Percentiles rank a stretch among this genome's conserved stretches.
Conservation (phyloP, 306 rosid species). For the Notholithocarpus densiflorus region DNA sequence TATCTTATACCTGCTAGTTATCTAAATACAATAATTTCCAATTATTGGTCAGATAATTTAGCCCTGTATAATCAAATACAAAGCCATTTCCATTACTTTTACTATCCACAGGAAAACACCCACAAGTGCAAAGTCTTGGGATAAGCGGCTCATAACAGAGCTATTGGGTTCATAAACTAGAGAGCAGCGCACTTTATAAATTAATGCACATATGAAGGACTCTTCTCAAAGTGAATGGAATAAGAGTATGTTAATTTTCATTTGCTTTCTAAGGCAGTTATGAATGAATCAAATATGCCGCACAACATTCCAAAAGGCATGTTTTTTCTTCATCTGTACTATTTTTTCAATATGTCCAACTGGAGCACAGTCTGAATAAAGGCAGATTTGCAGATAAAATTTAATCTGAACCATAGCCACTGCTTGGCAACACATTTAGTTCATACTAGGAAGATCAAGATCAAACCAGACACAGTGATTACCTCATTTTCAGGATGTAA, state of each 20-base stretch:
- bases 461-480: not conserved
- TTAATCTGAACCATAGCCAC: not conserved
- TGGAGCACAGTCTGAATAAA: slow-evolving; percentile 4
- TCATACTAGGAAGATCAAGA: not conserved
- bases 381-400: slow-evolving; percentile 18
- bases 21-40: not conserved
- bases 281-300: not conserved
- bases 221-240: too few species aligned
- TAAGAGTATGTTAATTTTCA: too few species aligned
- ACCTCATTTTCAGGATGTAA: slow-evolving; percentile 93
- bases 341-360: not conserved
- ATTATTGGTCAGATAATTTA: not conserved
- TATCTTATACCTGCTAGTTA: not conserved
- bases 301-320: not conserved
- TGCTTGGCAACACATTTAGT: not conserved
- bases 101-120: not conserved
- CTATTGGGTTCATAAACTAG: too few species aligned
- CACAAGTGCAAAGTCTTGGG: not conserved
- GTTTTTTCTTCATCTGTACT: not conserved
- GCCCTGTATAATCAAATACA: not conserved
- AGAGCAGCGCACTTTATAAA: too few species aligned
- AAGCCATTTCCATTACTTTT: not conserved
- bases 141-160: not conserved
- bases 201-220: too few species aligned
- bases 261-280: too few species aligned